Base-by-base conservation (phyloP, 2,329 filamentous ascomycete species). In the Hypoxylon sp. region DNA sequence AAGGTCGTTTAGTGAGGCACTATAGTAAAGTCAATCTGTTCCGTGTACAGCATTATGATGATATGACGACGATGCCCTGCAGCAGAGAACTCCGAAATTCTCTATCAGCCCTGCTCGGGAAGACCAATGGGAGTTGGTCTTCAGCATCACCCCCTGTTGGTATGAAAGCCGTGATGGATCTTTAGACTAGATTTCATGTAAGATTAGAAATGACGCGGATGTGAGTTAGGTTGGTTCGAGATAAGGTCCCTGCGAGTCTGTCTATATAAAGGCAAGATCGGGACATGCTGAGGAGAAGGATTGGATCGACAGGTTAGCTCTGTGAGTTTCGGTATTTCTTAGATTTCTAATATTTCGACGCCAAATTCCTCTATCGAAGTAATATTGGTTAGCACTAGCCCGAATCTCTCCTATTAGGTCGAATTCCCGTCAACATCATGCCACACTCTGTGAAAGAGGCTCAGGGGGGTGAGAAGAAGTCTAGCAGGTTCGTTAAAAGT, bases 41-140 rank as follows among this genome's bases (percentile, higher is more conserved):
- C 65, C 67, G 72, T 70, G 63, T 70, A 70, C 70, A 72, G 52
- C 57, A 71, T 66, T 68, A 64, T 72, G 69, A 56, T 53, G 53
- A 73, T 49, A 51, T 59, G 41, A 57, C 52, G 65, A 70, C 63
- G 49, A 60, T 57, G 21, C 63, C 56, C 56, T 69, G 67, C 69
- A 67, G 65, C 60, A 65, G 58, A 63, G 61, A 51, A 61, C 38
- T 70, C 65, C 63, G 68, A 43, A 63, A 38, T 65, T 60, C 55
- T 43, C 46, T 59, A 55, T 65, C 60, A 60, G 45, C 68, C 66
- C 62, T 53, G 58, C 36, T 59, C 34, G 10, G n/a, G 46, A 63
- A 66, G 57, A 14, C 74, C 73, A 75, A 74, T 76, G 58, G 68
- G 69, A 65, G 55, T 34, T 62, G 38, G 52, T 36, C 19, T 57